Conservation (phyloP, 2,329 filamentous ascomycete species). For the Xylaria sp. region DNA sequence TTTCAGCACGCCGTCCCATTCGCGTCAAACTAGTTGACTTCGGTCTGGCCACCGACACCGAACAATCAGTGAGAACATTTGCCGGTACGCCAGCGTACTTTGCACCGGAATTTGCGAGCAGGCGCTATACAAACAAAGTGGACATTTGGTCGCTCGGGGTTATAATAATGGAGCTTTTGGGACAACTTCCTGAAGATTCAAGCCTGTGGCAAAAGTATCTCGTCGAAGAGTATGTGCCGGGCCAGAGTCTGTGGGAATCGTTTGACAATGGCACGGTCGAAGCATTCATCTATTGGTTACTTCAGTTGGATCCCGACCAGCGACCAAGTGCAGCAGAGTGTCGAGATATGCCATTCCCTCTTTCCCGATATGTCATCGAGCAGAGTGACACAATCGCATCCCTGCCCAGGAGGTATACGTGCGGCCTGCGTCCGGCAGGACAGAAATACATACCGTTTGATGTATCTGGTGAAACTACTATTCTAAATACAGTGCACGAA, state of each 20-base stretch:
- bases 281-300: background rate
- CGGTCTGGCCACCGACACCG: background rate
- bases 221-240: background rate
- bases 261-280: too few species aligned
- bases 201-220: background rate
- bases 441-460: background rate
- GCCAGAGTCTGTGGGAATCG: too few species aligned
- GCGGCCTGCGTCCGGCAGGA: background rate
- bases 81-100: background rate
- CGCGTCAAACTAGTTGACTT: conserved; percentile 21
- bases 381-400: background rate
- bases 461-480: background rate
- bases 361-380: background rate
- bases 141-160: conserved; percentile 29
- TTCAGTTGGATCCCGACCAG: background rate
- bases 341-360: background rate
- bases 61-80: background rate
- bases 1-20: conserved; percentile 1
- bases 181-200: background rate
- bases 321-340: background rate
- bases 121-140: conserved; percentile 11
- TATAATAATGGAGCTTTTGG: background rate
- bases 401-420: background rate
- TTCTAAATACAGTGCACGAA: background rate
- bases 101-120: background rate